These are phyloP conservation scores for Colletotrichum higginsianum DNA, from an alignment of 2,329 filamentous ascomycete genomes.

Conservation along the genomic window DNA sequence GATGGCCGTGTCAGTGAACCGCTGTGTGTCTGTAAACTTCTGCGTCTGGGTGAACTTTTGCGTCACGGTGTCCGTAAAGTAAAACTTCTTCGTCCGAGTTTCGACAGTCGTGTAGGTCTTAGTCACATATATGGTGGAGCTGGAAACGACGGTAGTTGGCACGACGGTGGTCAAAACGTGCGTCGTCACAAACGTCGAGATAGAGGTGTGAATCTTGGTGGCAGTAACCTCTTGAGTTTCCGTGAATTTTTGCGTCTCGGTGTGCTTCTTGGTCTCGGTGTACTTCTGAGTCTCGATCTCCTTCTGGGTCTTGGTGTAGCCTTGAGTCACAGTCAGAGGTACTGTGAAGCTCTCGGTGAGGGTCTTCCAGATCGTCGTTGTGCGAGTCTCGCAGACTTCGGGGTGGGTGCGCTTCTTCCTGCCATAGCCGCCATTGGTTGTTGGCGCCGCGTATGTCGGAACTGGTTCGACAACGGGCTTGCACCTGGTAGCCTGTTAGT, in stretches of 20 bases:
- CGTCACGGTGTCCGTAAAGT: constrained; percentile 35
- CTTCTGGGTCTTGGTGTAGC: constrained; percentile 34
- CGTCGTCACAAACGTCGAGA: constrained; percentile 37
- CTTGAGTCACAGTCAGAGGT: constrained; percentile 20
- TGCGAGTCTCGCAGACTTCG: constrained; percentile 42
- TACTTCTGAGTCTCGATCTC: constrained; percentile 28
- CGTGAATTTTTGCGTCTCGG: constrained; percentile 7
- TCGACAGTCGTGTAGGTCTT: constrained; percentile 36
- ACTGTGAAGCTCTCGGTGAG: constrained; percentile 26
- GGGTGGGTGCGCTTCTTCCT: constrained; percentile 21
- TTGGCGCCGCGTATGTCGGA: constrained; percentile 16
- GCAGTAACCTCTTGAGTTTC: constrained; percentile 25
- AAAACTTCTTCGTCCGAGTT: constrained; percentile 30
- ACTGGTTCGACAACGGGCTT: constrained; percentile 19
- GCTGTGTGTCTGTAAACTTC: constrained; percentile 21
- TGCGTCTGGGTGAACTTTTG: constrained; percentile 28
- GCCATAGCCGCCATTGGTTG: constrained; percentile 14
- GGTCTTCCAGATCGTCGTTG: constrained; percentile 42
- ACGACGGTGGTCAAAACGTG: constrained; percentile 29
- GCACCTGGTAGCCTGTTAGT: constrained; percentile 22
- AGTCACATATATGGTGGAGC: constrained; percentile 27
- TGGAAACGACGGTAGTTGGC: constrained; percentile 38
- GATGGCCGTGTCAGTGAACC: constrained; percentile 21
- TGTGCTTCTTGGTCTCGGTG: constrained; percentile 28
- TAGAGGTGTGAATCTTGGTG: constrained; percentile 30